These are phyloP conservation scores for Daphne laureola DNA, from an alignment of 441 rosid genomes.

Conservation along the genomic window DNA sequence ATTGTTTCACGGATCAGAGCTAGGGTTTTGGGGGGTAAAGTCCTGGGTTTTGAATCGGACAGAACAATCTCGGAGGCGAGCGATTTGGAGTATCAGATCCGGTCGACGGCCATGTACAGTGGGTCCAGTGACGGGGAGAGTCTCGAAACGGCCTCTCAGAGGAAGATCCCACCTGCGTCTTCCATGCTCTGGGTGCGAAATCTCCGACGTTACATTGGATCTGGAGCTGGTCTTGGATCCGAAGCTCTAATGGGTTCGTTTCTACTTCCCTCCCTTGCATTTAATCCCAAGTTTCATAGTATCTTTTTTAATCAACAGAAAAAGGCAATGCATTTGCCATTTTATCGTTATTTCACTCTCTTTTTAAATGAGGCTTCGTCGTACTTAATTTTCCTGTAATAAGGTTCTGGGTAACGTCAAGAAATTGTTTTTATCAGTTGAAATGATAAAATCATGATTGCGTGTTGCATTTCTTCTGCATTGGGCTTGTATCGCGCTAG, in stretches of 20 bases:
- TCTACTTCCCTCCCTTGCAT: background rate
- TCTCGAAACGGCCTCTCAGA: slow-evolving; percentile 68
- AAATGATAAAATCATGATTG: too few relatives aligned
- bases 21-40: slow-evolving; percentile 17
- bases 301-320: background rate
- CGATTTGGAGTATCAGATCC: slow-evolving; percentile 14
- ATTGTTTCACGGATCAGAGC: slow-evolving; percentile 5
- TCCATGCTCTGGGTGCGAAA: slow-evolving; percentile 96
- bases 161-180: slow-evolving; percentile 89
- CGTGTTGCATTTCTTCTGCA: too few relatives aligned
- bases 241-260: slow-evolving; percentile 93
- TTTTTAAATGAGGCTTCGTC: too few relatives aligned
- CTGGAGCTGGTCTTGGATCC: slow-evolving; percentile 95
- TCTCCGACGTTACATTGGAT: slow-evolving; percentile 83
- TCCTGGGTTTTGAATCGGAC: slow-evolving; percentile 9
- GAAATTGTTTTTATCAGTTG: too few relatives aligned
- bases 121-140: slow-evolving; percentile 95
- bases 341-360: too few relatives aligned
- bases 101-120: slow-evolving; percentile 54
- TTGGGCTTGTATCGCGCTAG: too few relatives aligned
- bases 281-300: background rate
- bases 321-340: too few relatives aligned
- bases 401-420: too few relatives aligned
- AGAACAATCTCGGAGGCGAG: slow-evolving; percentile 8
- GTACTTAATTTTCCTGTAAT: too few relatives aligned